Base-by-base conservation (phyloP, 2,329 filamentous ascomycete species). In the Aspergillus candidus region DNA sequence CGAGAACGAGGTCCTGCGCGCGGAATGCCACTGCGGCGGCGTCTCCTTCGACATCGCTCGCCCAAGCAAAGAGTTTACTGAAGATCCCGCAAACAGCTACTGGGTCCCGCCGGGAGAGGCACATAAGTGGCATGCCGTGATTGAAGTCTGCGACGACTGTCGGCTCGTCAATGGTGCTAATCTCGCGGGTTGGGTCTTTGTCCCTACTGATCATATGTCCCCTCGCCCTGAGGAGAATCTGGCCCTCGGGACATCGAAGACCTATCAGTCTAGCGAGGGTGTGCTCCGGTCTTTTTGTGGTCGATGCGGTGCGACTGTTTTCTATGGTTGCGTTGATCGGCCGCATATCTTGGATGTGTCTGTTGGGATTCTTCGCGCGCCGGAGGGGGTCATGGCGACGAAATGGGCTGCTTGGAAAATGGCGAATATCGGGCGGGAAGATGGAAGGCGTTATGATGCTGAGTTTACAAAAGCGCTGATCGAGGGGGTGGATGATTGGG, bases 21-120 rank as follows among this genome's bases (percentile, higher is more conserved):
- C 63, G 1, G 53, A 65, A 38, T 75, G 72, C 48, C 66, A 72
- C 47, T 75, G 71, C 53, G 58, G 58, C 5, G 71, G 69, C n/a
- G 63, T 73, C 7, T 55, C 64, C 0, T 69, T 75, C 53, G 65
- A 44, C 43, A 64, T 75, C 41, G 52, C 62, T 8, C 63, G 66
- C 6, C 71, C 71, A 1, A 57, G 53, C 6, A 34, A 45, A 2
- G 57, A 59, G 6, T 63, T 64, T 6, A 43, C 57, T 10, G 41
- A 52, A 4, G 52, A 35, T 66, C 62, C 59, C 11, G 29, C 11
- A 1, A 48, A 50, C 17, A 13, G 38, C 11, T 35, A 31, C 4
- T 60, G 55, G 53, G 11, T 59, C n/a, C 48, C 43, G 1, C 35
- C 47, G 2, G 8, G 39, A 3, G 50, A 58, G n/a, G 22, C 38